Percentiles rank a stretch among this genome's conserved stretches.
Evolutionary conservation across 163 green algal species (phyloP).

Genomic region (Chlamydomonas reinhardtii): DNA sequence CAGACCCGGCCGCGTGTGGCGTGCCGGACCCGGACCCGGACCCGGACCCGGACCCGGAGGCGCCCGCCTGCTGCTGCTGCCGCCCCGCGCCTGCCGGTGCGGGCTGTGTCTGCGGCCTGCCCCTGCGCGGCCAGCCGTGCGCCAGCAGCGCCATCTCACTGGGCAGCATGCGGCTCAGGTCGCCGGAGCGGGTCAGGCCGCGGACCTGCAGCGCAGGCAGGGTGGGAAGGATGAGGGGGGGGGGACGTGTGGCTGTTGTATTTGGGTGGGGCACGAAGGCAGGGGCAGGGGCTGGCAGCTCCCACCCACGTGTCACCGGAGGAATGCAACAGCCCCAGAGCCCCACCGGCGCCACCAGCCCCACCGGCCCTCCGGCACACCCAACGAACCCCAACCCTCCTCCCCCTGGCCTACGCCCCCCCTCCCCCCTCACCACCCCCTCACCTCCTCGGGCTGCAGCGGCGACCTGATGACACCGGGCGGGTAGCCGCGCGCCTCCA

Average conservation of each 20-base stretch:
- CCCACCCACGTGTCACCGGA: too few species aligned
- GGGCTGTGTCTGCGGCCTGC: not conserved
- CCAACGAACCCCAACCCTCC: not conserved
- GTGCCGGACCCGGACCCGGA: too few species aligned
- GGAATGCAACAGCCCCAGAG: too few species aligned
- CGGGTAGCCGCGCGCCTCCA: conserved; percentile 69
- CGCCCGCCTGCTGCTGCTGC: conserved; percentile 1
- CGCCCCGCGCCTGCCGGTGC: conserved; percentile 4
- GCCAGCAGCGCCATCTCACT: conserved; percentile 87
- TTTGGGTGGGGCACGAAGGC: too few species aligned
- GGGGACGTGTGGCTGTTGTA: not conserved
- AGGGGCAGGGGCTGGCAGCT: too few species aligned
- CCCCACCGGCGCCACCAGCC: not conserved
- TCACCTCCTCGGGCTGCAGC: conserved; percentile 90
- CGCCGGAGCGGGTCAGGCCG: conserved; percentile 74
- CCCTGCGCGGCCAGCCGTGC: conserved; percentile 79
- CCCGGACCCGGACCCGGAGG: not conserved
- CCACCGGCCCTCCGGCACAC: not conserved
- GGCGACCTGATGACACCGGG: conserved; percentile 89
- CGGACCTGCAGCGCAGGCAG: conserved; percentile 30
- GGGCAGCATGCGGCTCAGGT: conserved; percentile 93
- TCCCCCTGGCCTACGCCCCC: too few species aligned
- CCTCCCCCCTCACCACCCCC: not conserved
- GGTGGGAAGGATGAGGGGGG: not conserved
- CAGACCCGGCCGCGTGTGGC: not conserved